phyloP scores from a whole-genome alignment of 2,329 filamentous ascomycete species.

The Botrytis medusae region DNA sequence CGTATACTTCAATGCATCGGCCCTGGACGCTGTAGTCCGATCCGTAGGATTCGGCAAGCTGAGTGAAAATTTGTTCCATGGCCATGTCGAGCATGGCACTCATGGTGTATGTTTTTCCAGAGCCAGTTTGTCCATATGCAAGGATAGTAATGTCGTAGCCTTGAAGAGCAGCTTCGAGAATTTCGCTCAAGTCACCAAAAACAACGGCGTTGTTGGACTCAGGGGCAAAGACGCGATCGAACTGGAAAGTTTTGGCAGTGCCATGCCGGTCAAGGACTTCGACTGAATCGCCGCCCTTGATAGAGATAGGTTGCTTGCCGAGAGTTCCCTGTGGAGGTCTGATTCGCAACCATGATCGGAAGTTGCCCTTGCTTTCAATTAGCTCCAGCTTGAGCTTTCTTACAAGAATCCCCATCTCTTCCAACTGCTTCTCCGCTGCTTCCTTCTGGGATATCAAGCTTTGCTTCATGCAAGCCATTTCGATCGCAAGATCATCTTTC shows the following conservation, averaged over 20 bases:
- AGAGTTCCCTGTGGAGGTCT: not conserved
- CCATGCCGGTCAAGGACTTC: constrained; percentile 37
- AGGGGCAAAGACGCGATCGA: constrained; percentile 89
- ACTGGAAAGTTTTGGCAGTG: constrained; percentile 82
- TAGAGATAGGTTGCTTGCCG: not conserved
- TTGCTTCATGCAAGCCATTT: not conserved
- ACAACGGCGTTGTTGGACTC: constrained; percentile 76
- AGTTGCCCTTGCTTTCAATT: constrained; percentile 1
- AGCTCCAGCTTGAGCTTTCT: not conserved
- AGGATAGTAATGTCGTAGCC: constrained; percentile 99
- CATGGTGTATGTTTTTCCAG: constrained; percentile 97
- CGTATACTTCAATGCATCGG: constrained; percentile 96
- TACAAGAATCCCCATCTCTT: not conserved
- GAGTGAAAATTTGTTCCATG: constrained; percentile 87
- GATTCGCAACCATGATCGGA: constrained; percentile 1
- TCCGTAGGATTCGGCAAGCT: constrained; percentile 88
- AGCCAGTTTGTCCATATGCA: constrained; percentile 96
- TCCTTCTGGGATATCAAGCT: not conserved
- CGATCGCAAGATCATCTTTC: not conserved
- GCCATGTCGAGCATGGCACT: constrained; percentile 93
- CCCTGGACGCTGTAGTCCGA: constrained; percentile 83
- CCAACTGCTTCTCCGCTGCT: not conserved
- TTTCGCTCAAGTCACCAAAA: constrained; percentile 93
- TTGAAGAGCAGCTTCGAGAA: constrained; percentile 93
- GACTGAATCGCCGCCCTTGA: not conserved